These are phyloP conservation scores for Boletus patriciae DNA, from an alignment of 768 basidiomycete species.

Conservation along the genomic window DNA sequence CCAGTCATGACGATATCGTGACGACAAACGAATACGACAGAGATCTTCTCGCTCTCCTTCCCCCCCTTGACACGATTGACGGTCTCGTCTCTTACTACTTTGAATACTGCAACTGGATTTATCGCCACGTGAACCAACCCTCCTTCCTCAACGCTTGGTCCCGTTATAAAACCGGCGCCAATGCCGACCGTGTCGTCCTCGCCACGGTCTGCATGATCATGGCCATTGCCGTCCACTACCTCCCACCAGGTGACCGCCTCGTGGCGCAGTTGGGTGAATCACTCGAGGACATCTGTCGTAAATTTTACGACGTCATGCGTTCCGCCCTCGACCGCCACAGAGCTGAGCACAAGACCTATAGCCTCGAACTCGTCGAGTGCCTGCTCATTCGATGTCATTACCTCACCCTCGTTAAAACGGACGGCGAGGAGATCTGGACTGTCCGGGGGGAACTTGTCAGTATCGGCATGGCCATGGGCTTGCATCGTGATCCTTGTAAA, in stretches of 20 bases:
- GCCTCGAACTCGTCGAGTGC: constrained; percentile 75
- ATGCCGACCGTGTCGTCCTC: constrained; percentile 66
- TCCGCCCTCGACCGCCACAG: constrained; percentile 62
- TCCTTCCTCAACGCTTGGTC: constrained; percentile 68
- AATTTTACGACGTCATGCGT: constrained; percentile 69
- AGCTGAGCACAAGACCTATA: constrained; percentile 58
- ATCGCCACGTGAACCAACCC: constrained; percentile 69
- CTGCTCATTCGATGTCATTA: constrained; percentile 70
- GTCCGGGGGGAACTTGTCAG: constrained; percentile 71
- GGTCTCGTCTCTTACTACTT: constrained; percentile 75
- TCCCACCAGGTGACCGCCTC: constrained; percentile 63
- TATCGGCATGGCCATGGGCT: constrained; percentile 77
- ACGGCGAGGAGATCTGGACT: constrained; percentile 80
- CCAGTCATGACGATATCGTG: constrained; percentile 52
- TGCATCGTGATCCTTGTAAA: constrained; percentile 83
- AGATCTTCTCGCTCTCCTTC: constrained; percentile 68
- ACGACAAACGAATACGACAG: constrained; percentile 61
- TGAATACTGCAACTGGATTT: constrained; percentile 87
- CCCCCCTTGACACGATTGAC: constrained; percentile 67
- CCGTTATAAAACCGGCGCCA: constrained; percentile 66
- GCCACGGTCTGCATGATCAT: constrained; percentile 75
- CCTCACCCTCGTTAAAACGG: constrained; percentile 67
- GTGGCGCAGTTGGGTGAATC: constrained; percentile 52
- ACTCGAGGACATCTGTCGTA: constrained; percentile 59
- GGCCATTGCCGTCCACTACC: constrained; percentile 70